Percentiles rank a stretch among this genome's conserved stretches.
These are phyloP conservation scores for Rhytidhysteron rufulum DNA, from an alignment of 2,329 filamentous ascomycete species.

Conservation along the genomic window DNA sequence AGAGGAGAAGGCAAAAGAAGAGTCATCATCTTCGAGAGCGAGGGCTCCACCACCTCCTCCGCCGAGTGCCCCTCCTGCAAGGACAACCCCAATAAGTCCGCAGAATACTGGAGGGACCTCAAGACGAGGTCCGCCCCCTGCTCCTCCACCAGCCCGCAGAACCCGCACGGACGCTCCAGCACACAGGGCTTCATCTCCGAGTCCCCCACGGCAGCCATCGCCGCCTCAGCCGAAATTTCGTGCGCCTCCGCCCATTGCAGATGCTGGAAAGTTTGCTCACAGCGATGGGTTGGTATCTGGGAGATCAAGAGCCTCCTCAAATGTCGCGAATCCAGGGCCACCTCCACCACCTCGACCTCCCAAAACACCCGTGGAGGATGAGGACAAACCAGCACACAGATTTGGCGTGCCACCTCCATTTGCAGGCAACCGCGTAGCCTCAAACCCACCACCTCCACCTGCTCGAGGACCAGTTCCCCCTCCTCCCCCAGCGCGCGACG, in stretches of 20 bases:
- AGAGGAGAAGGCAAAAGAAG: constrained; percentile 43
- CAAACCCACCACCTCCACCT: constrained; percentile 70
- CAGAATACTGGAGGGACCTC: constrained; percentile 60
- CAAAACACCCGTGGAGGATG: constrained; percentile 60
- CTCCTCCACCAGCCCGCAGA: constrained; percentile 52
- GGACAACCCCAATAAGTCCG: constrained; percentile 50
- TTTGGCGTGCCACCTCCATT: constrained; percentile 82
- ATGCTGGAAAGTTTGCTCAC: constrained; percentile 79
- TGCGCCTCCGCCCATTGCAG: constrained; percentile 81
- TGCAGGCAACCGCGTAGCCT: constrained; percentile 56
- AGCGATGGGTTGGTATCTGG: constrained; percentile 45
- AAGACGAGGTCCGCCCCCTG: constrained; percentile 58
- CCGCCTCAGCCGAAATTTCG: constrained; percentile 67
- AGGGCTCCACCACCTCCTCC: constrained; percentile 58
- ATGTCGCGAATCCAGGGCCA: constrained; percentile 54
- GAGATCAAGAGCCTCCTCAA: constrained; percentile 48
- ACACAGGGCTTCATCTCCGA: constrained; percentile 40
- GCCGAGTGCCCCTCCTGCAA: constrained; percentile 32
- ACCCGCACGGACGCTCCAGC: constrained; percentile 37
- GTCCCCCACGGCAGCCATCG: constrained; percentile 66
- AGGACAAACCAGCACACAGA: constrained; percentile 49
- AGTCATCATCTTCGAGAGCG: constrained; percentile 45
- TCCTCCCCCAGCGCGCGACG: constrained; percentile 43
- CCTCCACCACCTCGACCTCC: constrained; percentile 59
- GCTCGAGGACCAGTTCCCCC: constrained; percentile 65